A percentile compares a stretch with the other conserved stretches of the same genome.
phyloP scores from a whole-genome alignment of 257 asterid species.

The Przewalskia tangutica region DNA sequence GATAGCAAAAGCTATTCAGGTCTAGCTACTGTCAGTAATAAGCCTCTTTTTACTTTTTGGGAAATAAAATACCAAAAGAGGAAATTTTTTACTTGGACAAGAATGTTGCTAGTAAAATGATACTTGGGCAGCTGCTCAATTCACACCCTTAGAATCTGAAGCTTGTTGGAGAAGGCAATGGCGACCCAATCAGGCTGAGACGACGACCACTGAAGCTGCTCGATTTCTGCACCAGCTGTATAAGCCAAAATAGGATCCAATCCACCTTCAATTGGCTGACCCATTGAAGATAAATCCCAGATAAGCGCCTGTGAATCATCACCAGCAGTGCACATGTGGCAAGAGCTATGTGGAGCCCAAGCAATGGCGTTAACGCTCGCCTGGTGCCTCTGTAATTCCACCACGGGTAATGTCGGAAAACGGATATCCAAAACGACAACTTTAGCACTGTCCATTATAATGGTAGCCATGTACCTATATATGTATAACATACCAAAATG shows the following conservation, averaged over 20 bases:
- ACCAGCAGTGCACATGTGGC: conserved; percentile 98
- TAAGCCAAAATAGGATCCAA: conserved; percentile 90
- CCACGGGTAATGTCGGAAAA: conserved; percentile 82
- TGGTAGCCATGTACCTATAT: conserved; percentile 85
- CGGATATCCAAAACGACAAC: conserved; percentile 91
- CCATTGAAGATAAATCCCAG: conserved; percentile 95
- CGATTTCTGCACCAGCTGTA: conserved; percentile 89
- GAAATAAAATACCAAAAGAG: background rate
- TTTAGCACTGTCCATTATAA: conserved; percentile 87
- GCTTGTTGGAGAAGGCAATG: conserved; percentile 90
- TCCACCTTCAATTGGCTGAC: conserved; percentile 90
- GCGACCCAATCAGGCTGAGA: conserved; percentile 99
- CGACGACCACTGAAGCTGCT: conserved; percentile 97
- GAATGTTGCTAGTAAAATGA: background rate
- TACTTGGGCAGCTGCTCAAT: background rate
- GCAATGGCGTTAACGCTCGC: conserved; percentile 89
- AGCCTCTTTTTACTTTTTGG: background rate
- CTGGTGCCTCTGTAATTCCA: conserved; percentile 95
- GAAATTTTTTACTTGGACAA: background rate
- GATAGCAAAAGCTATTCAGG: background rate
- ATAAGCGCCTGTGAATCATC: conserved; percentile 96
- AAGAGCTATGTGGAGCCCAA: conserved; percentile 98
- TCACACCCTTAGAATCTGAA: conserved; percentile 97
- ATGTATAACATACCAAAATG: too few species aligned
- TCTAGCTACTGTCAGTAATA: conserved; percentile 1